Base-by-base conservation (phyloP, 2,329 filamentous ascomycete genomes). In the Nothopassalora personata region DNA sequence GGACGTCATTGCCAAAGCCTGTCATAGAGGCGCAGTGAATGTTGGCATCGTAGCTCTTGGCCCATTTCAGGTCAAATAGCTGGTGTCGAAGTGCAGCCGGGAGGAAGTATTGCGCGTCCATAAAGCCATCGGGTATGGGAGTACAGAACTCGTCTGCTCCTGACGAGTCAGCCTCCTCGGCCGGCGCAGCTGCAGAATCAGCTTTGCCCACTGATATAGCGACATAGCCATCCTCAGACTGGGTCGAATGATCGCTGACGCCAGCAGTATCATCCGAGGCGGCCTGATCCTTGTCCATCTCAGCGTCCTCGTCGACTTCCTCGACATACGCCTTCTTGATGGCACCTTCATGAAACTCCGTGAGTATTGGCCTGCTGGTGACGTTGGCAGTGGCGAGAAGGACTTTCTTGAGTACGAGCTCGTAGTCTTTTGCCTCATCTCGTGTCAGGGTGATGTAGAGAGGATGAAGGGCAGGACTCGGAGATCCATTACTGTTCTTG, bases 171-270 rank as follows among this genome's bases (percentile, higher is more conserved):
- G 11, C 34, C 27, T 30, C 36, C 2, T 48, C 47, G 30, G 11
- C 18, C 23, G 39, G 47, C 31, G 36, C 52, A 23, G 43, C 43
- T 49, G 31, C 54, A 49, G n/a, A 53, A 53, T 43, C 57, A 62
- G 51, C 48, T 47, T 91, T 87, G 55, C 85, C 86, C 87, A 97
- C 92, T 0, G 89, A 89, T 15, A 99, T 86, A 70, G 97, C 90
- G 5, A 97, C 89, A 68, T 97, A 85, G 61, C 90, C 90, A 61
- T 97, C 92, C 72, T 97, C 93, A 9, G 91, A 89, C 71, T 92
- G 87, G 1, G 96, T 83, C 3, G 92, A 96, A 30, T 85, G 83
- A 48, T 90, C 87, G 59, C 87, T 83, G 50, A 96, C 81, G 69
- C 88, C 88, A n/a, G 66, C 67, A 34, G 64, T 62, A 45, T 68